phyloP scores from a whole-genome alignment of 305 asterid genomes.

The Coffea humblotiana region DNA sequence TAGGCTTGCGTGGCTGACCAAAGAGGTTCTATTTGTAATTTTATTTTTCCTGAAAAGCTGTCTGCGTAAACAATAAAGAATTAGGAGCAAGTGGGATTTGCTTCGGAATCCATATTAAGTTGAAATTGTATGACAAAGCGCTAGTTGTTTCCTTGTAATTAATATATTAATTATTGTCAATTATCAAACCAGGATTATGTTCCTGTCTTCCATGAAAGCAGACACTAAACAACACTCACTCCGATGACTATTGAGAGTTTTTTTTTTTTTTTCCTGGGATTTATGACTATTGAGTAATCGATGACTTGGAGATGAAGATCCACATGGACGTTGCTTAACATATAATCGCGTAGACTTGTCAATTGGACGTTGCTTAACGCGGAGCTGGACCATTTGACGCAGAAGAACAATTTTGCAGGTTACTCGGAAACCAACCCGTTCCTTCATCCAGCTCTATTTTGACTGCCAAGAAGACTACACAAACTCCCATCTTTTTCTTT shows the following conservation, averaged over 20 bases:
- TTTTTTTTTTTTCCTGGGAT: too few species aligned
- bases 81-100: not conserved
- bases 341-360: too few species aligned
- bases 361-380: not conserved
- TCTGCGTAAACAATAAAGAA: not conserved
- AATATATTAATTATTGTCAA: not conserved
- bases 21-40: not conserved
- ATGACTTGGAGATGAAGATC: not conserved
- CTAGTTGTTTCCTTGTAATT: not conserved
- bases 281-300: too few species aligned
- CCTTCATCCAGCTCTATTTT: not conserved
- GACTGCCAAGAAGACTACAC: not conserved
- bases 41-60: not conserved
- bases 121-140: not conserved
- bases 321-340: not conserved
- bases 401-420: not conserved
- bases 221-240: too few species aligned
- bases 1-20: not conserved
- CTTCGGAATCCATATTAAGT: not conserved
- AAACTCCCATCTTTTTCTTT: too few species aligned
- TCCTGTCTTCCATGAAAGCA: too few species aligned
- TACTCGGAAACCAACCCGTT: not conserved
- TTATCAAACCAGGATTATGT: too few species aligned
- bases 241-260: too few species aligned
- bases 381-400: not conserved